Conservation (phyloP, 352 stramenopile species). For the Globisporangium paddicum region DNA sequence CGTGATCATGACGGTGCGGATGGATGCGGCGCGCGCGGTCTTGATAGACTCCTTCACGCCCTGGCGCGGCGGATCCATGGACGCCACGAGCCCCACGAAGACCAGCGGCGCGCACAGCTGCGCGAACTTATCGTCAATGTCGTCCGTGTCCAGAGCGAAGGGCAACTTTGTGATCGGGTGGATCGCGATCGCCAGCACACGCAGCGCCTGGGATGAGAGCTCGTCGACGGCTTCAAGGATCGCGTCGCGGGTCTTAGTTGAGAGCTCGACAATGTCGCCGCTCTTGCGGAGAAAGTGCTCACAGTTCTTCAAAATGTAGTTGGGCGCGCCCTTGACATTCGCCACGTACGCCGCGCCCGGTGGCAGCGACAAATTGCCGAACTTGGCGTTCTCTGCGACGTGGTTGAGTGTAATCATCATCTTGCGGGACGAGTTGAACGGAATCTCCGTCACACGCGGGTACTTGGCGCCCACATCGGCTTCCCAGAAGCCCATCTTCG, state of each 20-base stretch:
- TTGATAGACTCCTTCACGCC: conserved; percentile 37
- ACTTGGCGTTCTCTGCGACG: conserved; percentile 8
- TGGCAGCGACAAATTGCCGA: conserved; percentile 22
- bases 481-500: conserved; percentile 33
- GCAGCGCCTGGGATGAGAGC: conserved; percentile 34
- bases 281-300: conserved; percentile 21
- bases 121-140: conserved; percentile 25
- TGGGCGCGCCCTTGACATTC: conserved; percentile 35
- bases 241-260: conserved; percentile 11
- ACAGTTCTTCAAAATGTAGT: conserved; percentile 37
- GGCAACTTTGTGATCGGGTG: conserved; percentile 19
- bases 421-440: conserved; percentile 92
- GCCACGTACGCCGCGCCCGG: conserved; percentile 19
- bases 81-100: conserved; percentile 88
- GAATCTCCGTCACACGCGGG: conserved; percentile 73
- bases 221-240: conserved; percentile 30
- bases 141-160: conserved; percentile 18
- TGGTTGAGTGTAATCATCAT: conserved; percentile 66
- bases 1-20: conserved; percentile 83
- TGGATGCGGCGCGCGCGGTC: conserved; percentile 24
- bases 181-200: conserved; percentile 76
- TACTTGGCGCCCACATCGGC: conserved; percentile 20
- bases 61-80: conserved; percentile 50
- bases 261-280: conserved; percentile 22
- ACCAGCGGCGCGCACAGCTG: conserved; percentile 42